Percentiles rank a stretch among this genome's conserved stretches.
Evolutionary conservation across 2,329 filamentous ascomycete genomes (phyloP).

Genomic region (Sordariomycetes sp.): DNA sequence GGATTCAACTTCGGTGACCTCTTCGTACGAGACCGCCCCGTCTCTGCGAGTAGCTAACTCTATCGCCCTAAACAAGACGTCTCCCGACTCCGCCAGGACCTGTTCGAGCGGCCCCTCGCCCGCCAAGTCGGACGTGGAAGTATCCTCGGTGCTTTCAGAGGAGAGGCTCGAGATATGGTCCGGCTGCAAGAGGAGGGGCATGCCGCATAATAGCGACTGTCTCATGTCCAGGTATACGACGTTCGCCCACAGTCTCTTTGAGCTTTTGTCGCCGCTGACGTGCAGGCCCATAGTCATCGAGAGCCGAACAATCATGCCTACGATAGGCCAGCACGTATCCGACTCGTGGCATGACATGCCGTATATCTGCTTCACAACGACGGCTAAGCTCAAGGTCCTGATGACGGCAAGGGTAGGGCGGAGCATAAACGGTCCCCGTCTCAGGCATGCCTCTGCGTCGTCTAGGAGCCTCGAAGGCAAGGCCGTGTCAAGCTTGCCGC

Average conservation of each 20-base stretch:
- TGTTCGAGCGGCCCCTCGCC: too few relatives aligned
- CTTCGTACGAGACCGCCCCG: slow-evolving; percentile 17
- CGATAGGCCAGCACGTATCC: slow-evolving; percentile 22
- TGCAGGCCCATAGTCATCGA: slow-evolving; percentile 22
- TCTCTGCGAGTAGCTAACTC: slow-evolving; percentile 9
- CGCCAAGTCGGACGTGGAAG: background rate
- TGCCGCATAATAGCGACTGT: slow-evolving; percentile 21
- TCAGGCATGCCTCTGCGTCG: slow-evolving; percentile 22
- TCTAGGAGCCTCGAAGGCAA: slow-evolving; percentile 20
- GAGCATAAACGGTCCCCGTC: slow-evolving; percentile 25
- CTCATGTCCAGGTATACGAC: slow-evolving; percentile 24
- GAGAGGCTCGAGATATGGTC: slow-evolving; percentile 17
- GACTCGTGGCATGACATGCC: slow-evolving; percentile 24
- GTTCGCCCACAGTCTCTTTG: slow-evolving; percentile 23
- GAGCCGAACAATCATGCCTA: slow-evolving; percentile 20
- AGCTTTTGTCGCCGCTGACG: slow-evolving; percentile 6
- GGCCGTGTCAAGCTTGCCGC: slow-evolving; percentile 8
- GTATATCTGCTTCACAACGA: slow-evolving; percentile 23
- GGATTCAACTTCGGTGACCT: slow-evolving; percentile 19
- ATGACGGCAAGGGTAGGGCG: slow-evolving; percentile 21
- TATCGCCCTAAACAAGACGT: background rate
- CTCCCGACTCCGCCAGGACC: background rate
- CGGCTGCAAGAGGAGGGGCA: slow-evolving; percentile 20
- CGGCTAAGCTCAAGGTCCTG: slow-evolving; percentile 18
- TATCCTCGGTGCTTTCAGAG: background rate